Base-by-base conservation (phyloP, 1,284 basidiomycete species). In the Polyporus tsugae region DNA sequence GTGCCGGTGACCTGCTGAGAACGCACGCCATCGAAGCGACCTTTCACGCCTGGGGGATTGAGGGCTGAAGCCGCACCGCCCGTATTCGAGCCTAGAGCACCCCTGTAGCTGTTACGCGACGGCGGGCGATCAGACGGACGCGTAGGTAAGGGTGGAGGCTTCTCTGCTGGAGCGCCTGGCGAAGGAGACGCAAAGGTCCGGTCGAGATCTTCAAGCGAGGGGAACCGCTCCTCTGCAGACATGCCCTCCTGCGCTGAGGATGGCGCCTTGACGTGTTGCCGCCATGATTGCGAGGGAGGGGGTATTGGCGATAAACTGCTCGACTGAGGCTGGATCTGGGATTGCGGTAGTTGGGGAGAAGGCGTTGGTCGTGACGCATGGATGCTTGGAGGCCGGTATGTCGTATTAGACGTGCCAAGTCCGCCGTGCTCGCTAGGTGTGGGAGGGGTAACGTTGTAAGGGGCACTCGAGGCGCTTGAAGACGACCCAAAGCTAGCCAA, bases 181-280 rank as follows among this genome's bases (percentile, higher is more conserved):
- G 75, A 71, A 52, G 78, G 62, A 0, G 82, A 75, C 10, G 75
- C 77, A 69, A 91, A 89, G n/a, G 83, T 83, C 11, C 88, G 87
- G 78, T 95, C 91, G 13, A 94, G 81, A 73, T 93, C 91, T 76
- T 94, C 93, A 36, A 95, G 79, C 0, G 92, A 91, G 2, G 93
- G 93, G 78, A 93, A 95, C 61, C 91, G 84, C 58, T 87, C 84
- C 77, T 94, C 92, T 4, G 84, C 86, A 41, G 87, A 80, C 10
- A 87, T 75, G 49, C 85, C 81, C 25, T 85, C 83, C 39, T 76
- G 73, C n/a, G 72, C 65, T 2, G 80, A 67, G 60, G 73, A 62
- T 1, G 74, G 65, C 11, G 64, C 70, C 33, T 74, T 70, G 10
- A 65, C 62, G 46, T 75, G 73, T 35, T 71, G 71, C 11, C 72